These are phyloP conservation scores for Trametes hirsuta DNA, from an alignment of 1,284 basidiomycete genomes.

Conservation along the genomic window DNA sequence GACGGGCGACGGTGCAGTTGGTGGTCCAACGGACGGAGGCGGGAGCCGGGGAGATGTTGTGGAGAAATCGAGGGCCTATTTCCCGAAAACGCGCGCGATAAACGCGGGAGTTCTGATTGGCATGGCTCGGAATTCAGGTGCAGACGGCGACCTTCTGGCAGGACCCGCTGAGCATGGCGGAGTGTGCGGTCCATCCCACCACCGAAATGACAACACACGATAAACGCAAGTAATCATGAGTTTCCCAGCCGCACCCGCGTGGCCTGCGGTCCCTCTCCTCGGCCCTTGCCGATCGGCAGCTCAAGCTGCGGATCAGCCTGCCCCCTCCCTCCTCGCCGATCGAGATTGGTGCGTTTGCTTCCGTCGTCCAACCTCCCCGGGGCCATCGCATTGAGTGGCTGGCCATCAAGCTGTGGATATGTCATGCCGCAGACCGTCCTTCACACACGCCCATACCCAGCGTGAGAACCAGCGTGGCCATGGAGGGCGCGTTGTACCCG, in stretches of 20 bases:
- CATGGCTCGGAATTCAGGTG: slow-evolving; percentile 16
- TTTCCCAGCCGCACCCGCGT: not conserved
- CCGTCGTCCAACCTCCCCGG: not conserved
- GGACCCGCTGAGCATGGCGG: slow-evolving; percentile 4
- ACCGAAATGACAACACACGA: slow-evolving; percentile 19
- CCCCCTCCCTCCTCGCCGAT: not conserved
- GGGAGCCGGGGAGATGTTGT: not conserved
- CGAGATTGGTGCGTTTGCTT: slow-evolving; percentile 1
- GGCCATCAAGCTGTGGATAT: no score
- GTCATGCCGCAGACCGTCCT: no score
- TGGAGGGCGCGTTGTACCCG: no score
- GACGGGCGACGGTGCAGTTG: slow-evolving; percentile 6
- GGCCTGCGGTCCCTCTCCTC: slow-evolving; percentile 5
- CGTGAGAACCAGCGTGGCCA: no score
- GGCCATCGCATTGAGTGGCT: no score
- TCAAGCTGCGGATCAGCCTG: not conserved
- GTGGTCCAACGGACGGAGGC: not conserved
- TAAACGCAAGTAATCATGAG: slow-evolving; percentile 2
- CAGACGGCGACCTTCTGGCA: slow-evolving; percentile 8
- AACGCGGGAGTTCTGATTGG: slow-evolving; percentile 20
- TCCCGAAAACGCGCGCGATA: slow-evolving; percentile 18
- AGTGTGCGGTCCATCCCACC: slow-evolving; percentile 12
- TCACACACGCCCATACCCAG: no score
- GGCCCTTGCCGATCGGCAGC: slow-evolving; percentile 12
- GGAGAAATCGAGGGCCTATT: slow-evolving; percentile 9